A percentile compares a stretch with the other conserved stretches of the same genome.
Conservation (phyloP, 352 stramenopile species). For the Phytopythium kandeliae region DNA sequence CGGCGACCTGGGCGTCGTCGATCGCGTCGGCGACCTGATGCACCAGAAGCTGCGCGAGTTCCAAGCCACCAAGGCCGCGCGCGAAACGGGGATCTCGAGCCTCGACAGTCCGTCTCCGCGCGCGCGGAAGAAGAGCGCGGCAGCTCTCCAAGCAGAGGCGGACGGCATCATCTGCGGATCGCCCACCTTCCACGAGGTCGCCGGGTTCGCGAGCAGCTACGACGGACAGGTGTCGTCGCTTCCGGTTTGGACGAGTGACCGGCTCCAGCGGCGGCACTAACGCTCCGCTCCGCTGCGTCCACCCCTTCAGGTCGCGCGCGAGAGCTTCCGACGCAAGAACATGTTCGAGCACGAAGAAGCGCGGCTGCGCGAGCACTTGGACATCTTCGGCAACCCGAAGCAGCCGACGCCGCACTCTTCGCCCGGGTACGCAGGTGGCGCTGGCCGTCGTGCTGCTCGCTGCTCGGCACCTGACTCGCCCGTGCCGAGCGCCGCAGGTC, state of each 20-base stretch:
- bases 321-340: constrained; percentile 43
- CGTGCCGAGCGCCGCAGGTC: not conserved
- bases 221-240: constrained; percentile 30
- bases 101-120: constrained; percentile 17
- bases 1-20: constrained; percentile 39
- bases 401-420: constrained; percentile 18
- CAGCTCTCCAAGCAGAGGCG: constrained; percentile 13
- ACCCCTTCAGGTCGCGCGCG: constrained; percentile 20
- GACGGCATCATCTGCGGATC: constrained; percentile 62
- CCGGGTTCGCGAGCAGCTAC: constrained; percentile 57
- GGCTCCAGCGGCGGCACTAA: not conserved
- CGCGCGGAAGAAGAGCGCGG: constrained; percentile 18
- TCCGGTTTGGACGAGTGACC: not conserved
- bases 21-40: constrained; percentile 56
- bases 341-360: constrained; percentile 56
- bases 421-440: constrained; percentile 11
- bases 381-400: constrained; percentile 66
- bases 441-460: too few species aligned
- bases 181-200: constrained; percentile 43
- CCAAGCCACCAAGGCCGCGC: constrained; percentile 32
- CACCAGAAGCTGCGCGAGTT: constrained; percentile 51
- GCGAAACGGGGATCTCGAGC: constrained; percentile 8
- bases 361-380: constrained; percentile 36
- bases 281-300: not conserved
- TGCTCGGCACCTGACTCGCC: too few species aligned